Evolutionary conservation across 805 yeast species (phyloP).

Genomic region (Wickerhamiella allomyrinae): DNA sequence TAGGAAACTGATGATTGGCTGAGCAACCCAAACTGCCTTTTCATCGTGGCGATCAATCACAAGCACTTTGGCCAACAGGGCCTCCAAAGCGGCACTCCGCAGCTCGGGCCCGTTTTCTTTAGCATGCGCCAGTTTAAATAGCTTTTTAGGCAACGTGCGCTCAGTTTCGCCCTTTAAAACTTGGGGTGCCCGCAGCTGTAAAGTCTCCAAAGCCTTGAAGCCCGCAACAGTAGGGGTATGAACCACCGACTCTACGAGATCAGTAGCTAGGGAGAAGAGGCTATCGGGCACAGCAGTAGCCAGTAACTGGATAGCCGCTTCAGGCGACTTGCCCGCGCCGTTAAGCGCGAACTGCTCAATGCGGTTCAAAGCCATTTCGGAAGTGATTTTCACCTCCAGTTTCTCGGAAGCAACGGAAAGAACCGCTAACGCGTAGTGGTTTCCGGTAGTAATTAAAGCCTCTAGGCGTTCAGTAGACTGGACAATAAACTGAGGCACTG

Average conservation of each 20-base stretch:
- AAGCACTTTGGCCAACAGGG: neutral
- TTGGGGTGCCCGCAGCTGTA: neutral
- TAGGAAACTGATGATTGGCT: neutral
- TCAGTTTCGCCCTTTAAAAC: neutral
- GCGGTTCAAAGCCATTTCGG: neutral
- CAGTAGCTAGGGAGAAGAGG: neutral
- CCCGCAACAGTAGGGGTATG: neutral
- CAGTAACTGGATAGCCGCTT: neutral
- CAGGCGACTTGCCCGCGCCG: neutral
- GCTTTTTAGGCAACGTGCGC: neutral
- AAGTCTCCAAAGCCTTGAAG: neutral
- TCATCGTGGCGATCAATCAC: neutral
- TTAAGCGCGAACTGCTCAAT: no score
- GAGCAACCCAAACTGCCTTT: neutral
- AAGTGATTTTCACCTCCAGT: neutral
- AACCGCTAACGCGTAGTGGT: neutral
- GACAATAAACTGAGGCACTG: neutral
- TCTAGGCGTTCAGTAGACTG: neutral
- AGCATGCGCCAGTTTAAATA: neutral
- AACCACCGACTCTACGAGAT: neutral
- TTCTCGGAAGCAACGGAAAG: neutral
- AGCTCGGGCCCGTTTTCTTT: neutral
- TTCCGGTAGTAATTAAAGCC: neutral
- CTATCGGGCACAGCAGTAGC: neutral
- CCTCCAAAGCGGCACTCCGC: neutral